Base-by-base conservation (phyloP, 2,329 filamentous ascomycete genomes). In the Fusarium staphyleae region DNA sequence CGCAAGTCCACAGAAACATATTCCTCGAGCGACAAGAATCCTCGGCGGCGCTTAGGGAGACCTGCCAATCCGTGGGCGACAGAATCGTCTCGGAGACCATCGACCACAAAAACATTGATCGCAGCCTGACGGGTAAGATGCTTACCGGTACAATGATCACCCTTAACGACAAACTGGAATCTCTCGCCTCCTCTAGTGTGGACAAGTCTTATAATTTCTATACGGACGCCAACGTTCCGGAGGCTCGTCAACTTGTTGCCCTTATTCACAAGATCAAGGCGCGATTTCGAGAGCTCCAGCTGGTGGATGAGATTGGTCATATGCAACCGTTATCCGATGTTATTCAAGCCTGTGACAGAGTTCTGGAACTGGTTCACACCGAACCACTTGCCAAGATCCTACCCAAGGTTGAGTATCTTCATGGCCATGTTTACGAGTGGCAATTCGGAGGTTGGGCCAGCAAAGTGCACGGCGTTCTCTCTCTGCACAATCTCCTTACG, bases 361-460 rank as follows among this genome's bases (percentile, higher is more conserved):
- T 96, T 1, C 80, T 96, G 2, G 82, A 87, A 48, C 85, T 96
- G 65, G 81, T 85, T 16, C 87, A 97, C 65, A 83, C 85, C 1
- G 92, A 96, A 49, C 93, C 95, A 0, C 79, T 99, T 4, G 92
- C 92, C 1, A 93, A 89, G 66, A 86, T 96, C 50, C 83, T 99
- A 45, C 90, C 89, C 2, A 91, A 89, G 69, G 82, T 95, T 3
- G 96, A 99, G 72, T 91, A 93, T 60, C 80, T 99, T 4, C 90
- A 98, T 73, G 82, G 81, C 0, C 87, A 88, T 61, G 84, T 99
- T 41, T 88, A 97, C 59, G 92, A 98, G 73, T 99, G 95, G 95
- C 92, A 99, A 71, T 86, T 86, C 69, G 85, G 85, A 28, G 87
- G 89, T 34, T 93, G 96, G 74, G 93, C 93, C 3, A 96, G 91